Evolutionary conservation across 2,329 filamentous ascomycete species (phyloP), one percentile per base, ranked within the genome.

Genomic region (Dothideomycetidae sp.): DNA sequence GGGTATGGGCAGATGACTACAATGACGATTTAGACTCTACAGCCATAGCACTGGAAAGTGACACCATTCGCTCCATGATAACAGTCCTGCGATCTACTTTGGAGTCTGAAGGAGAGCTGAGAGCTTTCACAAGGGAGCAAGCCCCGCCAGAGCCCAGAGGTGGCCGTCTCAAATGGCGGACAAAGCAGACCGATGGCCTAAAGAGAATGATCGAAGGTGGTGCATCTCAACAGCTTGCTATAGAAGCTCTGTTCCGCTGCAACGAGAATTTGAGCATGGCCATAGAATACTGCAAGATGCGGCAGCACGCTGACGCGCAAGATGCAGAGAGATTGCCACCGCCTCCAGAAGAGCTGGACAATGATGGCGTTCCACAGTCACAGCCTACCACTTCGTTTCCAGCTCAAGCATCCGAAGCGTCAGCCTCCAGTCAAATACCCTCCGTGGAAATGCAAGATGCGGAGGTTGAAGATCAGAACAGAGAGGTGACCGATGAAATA

Each of bases 231-330:
- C 71, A 73, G 10, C 64, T 94, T 36, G 78, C 71, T 5, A 68
- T 71, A 19, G 88, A 96, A 57, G 85, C 82, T 18, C 62, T 90
- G 0, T 94, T 83, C 55, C 75, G 88, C 38, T 82, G 82, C 49
- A 80, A 83, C 50, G 82, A 83, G 39, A 70, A 70, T 37, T 49
- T 58, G 3, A 54, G 61, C 2, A 60, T 65, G 16, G 75, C 83
- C 5, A 63, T 67, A 21, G 81, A 90, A 39, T 96, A 96, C 54
- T 90, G 81, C 52, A 66, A 64, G 39, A 72, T 56, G 23, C 46
- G 53, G 19, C 35, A 37, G 12, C 44, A 41, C 11, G 42, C 44
- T n/a, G 40, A 48, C 21, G 39, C 40, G 15, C 31, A 40, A 14
- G 30, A n/a, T 14, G 47, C 48, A 9, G 50, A 53, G 10, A 37